Evolutionary conservation across 2,329 filamentous ascomycete species (phyloP).

Genomic region (Paradendryphiella salina): DNA sequence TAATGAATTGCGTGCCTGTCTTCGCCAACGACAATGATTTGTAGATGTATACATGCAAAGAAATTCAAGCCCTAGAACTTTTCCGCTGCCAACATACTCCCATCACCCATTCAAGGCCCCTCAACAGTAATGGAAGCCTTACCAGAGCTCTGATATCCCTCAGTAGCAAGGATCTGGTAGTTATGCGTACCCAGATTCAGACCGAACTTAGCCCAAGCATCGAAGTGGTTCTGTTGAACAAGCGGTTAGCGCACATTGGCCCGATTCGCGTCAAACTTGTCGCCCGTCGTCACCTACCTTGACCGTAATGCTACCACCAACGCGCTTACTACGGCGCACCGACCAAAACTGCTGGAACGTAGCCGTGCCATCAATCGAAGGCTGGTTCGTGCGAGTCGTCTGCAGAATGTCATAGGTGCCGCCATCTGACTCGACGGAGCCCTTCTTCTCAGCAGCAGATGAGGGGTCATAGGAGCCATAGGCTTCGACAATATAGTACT

Average conservation of each 20-base stretch:
- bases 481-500: constrained; percentile 62
- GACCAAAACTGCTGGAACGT: constrained; percentile 62
- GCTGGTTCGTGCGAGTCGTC: constrained; percentile 56
- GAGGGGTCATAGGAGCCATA: constrained; percentile 56
- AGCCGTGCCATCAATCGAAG: constrained; percentile 58
- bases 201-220: constrained; percentile 57
- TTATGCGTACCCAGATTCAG: constrained; percentile 55
- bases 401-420: constrained; percentile 58
- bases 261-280: constrained; percentile 9
- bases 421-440: constrained; percentile 57
- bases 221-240: constrained; percentile 52
- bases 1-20: too few relatives aligned
- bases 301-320: constrained; percentile 56
- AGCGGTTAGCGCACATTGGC: neutral
- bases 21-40: too few relatives aligned
- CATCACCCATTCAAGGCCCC: neutral
- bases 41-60: constrained; percentile 2
- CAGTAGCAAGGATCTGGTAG: constrained; percentile 61
- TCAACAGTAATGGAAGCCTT: constrained; percentile 54
- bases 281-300: neutral
- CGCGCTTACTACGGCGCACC: constrained; percentile 55
- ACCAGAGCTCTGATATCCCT: constrained; percentile 58
- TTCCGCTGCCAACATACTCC: neutral
- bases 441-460: constrained; percentile 54
- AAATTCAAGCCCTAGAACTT: neutral